A percentile compares a stretch with the other conserved stretches of the same genome.
Conservation (phyloP, 2,329 filamentous ascomycete species). For the Beauveria rudraprayagi region DNA sequence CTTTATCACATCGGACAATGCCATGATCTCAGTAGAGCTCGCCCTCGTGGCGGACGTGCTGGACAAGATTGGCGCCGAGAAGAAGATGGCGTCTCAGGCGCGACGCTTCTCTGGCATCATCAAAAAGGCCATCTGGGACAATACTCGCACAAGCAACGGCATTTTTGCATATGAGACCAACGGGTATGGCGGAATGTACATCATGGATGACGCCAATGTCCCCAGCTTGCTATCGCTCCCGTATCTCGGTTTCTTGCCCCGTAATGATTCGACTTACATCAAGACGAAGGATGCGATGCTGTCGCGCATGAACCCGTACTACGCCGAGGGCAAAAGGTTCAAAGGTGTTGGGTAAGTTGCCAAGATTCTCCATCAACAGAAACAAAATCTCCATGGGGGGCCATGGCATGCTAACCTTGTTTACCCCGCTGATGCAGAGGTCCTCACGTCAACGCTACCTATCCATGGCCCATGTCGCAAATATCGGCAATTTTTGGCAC, state of each 20-base stretch:
- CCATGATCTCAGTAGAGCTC: constrained; percentile 44
- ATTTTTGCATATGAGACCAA: constrained; percentile 74
- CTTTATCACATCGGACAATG: constrained; percentile 37
- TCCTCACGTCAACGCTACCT: constrained; percentile 52
- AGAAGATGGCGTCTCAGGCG: constrained; percentile 50
- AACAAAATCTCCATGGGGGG: too few relatives aligned
- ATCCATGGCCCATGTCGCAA: constrained; percentile 49
- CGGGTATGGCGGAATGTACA: constrained; percentile 57
- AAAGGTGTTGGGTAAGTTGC: constrained; percentile 19
- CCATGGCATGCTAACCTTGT: not conserved
- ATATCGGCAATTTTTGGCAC: constrained; percentile 46
- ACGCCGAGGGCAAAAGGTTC: constrained; percentile 23
- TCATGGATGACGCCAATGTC: constrained; percentile 69
- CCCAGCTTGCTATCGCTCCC: constrained; percentile 58
- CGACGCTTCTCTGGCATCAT: constrained; percentile 45
- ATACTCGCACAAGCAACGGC: constrained; percentile 36
- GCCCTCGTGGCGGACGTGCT: constrained; percentile 53
- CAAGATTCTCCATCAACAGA: not conserved
- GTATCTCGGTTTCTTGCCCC: constrained; percentile 51
- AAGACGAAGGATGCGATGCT: constrained; percentile 76
- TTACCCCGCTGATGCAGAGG: constrained; percentile 34
- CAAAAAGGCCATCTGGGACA: constrained; percentile 56
- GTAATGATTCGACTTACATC: constrained; percentile 59
- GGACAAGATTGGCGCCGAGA: constrained; percentile 56
- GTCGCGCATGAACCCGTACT: constrained; percentile 71